Conservation (phyloP, 768 basidiomycete species). For the Rhodotorula toruloides region DNA sequence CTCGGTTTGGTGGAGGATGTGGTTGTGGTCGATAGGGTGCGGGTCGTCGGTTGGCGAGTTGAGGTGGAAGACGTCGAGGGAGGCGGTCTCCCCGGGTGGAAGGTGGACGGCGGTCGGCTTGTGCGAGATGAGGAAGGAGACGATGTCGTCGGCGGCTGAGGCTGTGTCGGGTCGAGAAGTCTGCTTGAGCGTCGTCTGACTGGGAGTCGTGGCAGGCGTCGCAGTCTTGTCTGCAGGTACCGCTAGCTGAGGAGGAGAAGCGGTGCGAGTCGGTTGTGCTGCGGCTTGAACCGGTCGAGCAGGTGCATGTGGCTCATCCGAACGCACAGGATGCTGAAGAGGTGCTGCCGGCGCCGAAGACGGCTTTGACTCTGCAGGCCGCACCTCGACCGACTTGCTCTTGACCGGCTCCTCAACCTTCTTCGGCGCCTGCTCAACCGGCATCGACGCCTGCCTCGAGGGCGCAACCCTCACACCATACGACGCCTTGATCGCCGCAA, state of each 20-base stretch:
- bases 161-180: neutral
- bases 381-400: neutral
- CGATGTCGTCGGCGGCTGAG: slow-evolving; percentile 2
- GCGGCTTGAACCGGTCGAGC: too few relatives aligned
- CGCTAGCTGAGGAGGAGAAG: too few relatives aligned
- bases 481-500: slow-evolving; percentile 22
- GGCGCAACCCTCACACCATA: slow-evolving; percentile 28
- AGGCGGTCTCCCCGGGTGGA: slow-evolving; percentile 12
- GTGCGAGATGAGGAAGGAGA: slow-evolving; percentile 6
- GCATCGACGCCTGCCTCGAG: neutral
- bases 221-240: too few relatives aligned
- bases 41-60: slow-evolving; percentile 24
- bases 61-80: slow-evolving; percentile 30
- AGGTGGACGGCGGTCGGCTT: neutral
- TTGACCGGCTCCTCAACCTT: neutral
- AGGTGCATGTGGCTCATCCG: too few relatives aligned
- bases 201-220: too few relatives aligned
- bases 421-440: neutral
- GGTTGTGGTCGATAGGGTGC: slow-evolving; percentile 32
- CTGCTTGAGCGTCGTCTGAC: too few relatives aligned
- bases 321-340: too few relatives aligned
- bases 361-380: neutral
- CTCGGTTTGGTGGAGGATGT: slow-evolving; percentile 14
- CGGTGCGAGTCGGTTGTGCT: too few relatives aligned
- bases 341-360: neutral